Percentiles rank a stretch among this genome's conserved stretches.
phyloP scores from a whole-genome alignment of 2,329 filamentous ascomycete genomes.

The Colletotrichum sp. region DNA sequence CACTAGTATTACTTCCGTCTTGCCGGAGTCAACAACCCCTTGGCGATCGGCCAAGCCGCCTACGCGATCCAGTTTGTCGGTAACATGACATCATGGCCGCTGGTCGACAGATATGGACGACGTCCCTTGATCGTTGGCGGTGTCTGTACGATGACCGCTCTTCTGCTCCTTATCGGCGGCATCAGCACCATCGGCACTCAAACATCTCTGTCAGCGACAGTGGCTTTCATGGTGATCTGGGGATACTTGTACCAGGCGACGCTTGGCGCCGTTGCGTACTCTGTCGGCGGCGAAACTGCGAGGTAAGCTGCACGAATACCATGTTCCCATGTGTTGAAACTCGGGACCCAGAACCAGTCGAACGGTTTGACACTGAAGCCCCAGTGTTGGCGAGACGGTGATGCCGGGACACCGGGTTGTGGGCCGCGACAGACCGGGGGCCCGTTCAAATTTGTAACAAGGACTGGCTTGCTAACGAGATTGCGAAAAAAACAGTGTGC shows the following conservation, averaged over 20 bases:
- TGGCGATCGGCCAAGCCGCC: constrained; percentile 31
- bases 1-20: constrained; percentile 29
- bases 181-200: constrained; percentile 30
- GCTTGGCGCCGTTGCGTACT: constrained; percentile 31
- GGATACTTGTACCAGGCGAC: constrained; percentile 33
- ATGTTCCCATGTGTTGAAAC: background rate
- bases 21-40: constrained; percentile 30
- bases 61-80: constrained; percentile 32
- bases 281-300: constrained; percentile 33
- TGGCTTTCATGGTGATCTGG: constrained; percentile 32
- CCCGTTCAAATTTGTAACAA: constrained; percentile 65
- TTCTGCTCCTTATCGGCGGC: constrained; percentile 33
- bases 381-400: background rate
- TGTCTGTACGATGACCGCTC: constrained; percentile 28
- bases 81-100: constrained; percentile 33
- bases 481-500: constrained; percentile 56
- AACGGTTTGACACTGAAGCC: background rate
- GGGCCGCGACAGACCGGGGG: constrained; percentile 47
- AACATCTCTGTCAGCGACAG: constrained; percentile 25
- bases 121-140: constrained; percentile 33
- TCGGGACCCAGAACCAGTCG: background rate
- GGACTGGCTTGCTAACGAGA: constrained; percentile 71
- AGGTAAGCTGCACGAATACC: constrained; percentile 13
- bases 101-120: constrained; percentile 33
- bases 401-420: background rate